Conservation (phyloP, 371 early-diverging fungal genomes). For the Syncephalastrum sp. region DNA sequence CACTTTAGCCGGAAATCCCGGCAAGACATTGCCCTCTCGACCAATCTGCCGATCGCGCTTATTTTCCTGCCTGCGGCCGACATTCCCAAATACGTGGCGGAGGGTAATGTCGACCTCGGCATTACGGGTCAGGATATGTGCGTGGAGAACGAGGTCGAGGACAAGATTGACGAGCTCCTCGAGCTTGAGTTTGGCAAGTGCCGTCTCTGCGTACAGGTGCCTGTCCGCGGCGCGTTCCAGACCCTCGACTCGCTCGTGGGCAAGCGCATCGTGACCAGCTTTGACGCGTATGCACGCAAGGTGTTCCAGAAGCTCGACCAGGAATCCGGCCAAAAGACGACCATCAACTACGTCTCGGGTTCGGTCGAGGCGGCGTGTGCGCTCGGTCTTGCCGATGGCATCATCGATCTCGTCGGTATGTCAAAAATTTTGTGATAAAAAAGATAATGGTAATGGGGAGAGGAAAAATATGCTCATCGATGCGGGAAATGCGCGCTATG, state of each 20-base stretch:
- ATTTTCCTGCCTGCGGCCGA: slow-evolving; percentile 94
- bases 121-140: slow-evolving; percentile 96
- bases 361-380: slow-evolving; percentile 96
- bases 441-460: not conserved
- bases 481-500: no score
- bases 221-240: slow-evolving; percentile 47
- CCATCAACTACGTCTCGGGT: slow-evolving; percentile 84
- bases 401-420: slow-evolving; percentile 70
- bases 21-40: slow-evolving; percentile 94
- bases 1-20: slow-evolving; percentile 91
- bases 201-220: slow-evolving; percentile 83
- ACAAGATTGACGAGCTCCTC: slow-evolving; percentile 71
- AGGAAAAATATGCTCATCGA: no score
- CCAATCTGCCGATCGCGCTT: slow-evolving; percentile 89
- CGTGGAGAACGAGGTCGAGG: slow-evolving; percentile 71
- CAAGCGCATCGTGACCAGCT: slow-evolving; percentile 92
- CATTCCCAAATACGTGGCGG: slow-evolving; percentile 92
- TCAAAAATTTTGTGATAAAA: not conserved
- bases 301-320: slow-evolving; percentile 74
- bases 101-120: slow-evolving; percentile 94
- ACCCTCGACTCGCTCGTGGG: slow-evolving; percentile 78
- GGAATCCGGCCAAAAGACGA: slow-evolving; percentile 57
- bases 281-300: slow-evolving; percentile 66
- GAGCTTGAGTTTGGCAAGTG: slow-evolving; percentile 92
- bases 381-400: slow-evolving; percentile 94